phyloP scores from a whole-genome alignment of 495 filamentous ascomycete genomes.

The Sporormia fimetaria region DNA sequence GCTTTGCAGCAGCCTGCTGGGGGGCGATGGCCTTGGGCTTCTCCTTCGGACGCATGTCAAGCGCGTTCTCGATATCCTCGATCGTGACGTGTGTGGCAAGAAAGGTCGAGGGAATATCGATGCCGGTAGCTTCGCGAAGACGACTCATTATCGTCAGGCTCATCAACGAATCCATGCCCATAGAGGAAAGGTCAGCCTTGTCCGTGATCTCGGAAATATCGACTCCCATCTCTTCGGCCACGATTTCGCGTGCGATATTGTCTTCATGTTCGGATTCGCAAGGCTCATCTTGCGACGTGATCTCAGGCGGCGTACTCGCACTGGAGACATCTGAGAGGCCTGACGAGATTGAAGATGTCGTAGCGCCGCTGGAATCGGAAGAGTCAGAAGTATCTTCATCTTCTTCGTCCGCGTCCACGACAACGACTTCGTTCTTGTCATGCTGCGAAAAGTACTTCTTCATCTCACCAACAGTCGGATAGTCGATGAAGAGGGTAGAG shows the following conservation, averaged over 20 bases:
- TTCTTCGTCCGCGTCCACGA: conserved; percentile 22
- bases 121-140: conserved; percentile 35
- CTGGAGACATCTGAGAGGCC: conserved; percentile 31
- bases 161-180: conserved; percentile 39
- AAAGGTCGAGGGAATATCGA: conserved; percentile 36
- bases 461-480: conserved; percentile 35
- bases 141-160: conserved; percentile 37
- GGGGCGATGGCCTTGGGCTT: conserved; percentile 14
- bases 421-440: conserved; percentile 32
- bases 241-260: conserved; percentile 33
- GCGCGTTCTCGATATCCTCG: conserved; percentile 37
- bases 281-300: conserved; percentile 12
- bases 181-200: conserved; percentile 33
- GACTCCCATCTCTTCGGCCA: conserved; percentile 38
- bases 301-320: conserved; percentile 22
- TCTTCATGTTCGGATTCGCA: conserved; percentile 23
- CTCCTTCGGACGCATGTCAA: conserved; percentile 35
- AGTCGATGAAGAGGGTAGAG: conserved; percentile 36
- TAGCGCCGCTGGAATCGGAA: conserved; percentile 26
- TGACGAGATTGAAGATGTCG: conserved; percentile 34
- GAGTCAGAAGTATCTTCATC: conserved; percentile 31
- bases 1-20: conserved; percentile 18
- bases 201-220: conserved; percentile 36
- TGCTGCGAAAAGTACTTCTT: conserved; percentile 37
- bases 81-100: conserved; percentile 34